Base-by-base conservation (phyloP, 2,329 filamentous ascomycete genomes). In the Moelleriella libera region DNA sequence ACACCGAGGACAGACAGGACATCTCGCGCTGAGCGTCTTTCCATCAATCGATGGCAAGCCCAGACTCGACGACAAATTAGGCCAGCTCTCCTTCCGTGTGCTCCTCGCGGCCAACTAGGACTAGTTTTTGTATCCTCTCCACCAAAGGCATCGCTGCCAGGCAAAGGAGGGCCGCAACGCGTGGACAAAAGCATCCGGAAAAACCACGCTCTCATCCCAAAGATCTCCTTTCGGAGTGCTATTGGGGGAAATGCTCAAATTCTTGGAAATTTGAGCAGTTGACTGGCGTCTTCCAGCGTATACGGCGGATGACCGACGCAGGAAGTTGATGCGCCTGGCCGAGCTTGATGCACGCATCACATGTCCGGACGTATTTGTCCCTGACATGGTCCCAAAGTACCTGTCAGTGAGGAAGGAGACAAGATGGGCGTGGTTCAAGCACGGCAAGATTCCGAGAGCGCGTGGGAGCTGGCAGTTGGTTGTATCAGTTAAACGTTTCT, bases 151-250 rank as follows among this genome's bases (percentile, higher is more conserved):
- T 55, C 52, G 43, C 40, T 10, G 47, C 57, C 47, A 57, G 60
- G 61, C 59, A 58, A 61, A 65, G 77, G 78, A 82, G 80, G 83
- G 83, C 80, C 66, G 70, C 68, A 60, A 60, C 70, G 72, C 81
- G 75, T 86, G 86, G 76, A 84, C 86, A 94, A 96, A 95, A 79
- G 89, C 87, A 82, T 94, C 87, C 75, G 73, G 75, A 94, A 96
- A 96, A 94, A 80, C 79, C 87, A 86, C 78, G 70, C 71, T 76
- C 44, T 77, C 75, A 60, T 80, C 77, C 75, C 70, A 54, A 48
- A 52, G 48, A 50, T 49, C 49, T 47, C 56, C 58, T 59, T 77
- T 73, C 65, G 60, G 56, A 55, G 57, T 54, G 52, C 50, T 28
- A 39, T 55, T 74, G 78, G 79, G 78, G 56, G 12, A 67, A 58